Evolutionary conservation across 2,329 filamentous ascomycete genomes (phyloP), one percentile per base, ranked within the genome.

Genomic region (Madurella mycetomatis): DNA sequence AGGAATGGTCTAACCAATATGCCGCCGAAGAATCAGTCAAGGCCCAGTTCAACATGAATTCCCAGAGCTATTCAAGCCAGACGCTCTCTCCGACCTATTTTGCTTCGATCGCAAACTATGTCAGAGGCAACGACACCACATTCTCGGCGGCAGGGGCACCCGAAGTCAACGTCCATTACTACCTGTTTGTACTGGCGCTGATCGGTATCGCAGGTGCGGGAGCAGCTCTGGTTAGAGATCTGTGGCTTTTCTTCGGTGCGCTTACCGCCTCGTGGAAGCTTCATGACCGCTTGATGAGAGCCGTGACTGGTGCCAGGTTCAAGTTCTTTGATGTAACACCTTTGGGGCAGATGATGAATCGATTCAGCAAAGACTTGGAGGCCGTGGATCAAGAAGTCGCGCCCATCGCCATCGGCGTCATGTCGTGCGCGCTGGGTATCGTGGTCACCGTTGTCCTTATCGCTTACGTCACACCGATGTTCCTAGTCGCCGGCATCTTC

Each of bases 261-360:
- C 77, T 97, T 45, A 87, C 86, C 25, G 94, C 94, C 2, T 97
- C 94, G 25, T 86, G 83, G 75, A 86, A 84, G 62, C 84, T 99
- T 17, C 94, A 99, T 69, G 80, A 86, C 61, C 77, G 82, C 37
- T 77, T 99, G 51, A 87, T 99, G 69, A 79, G 82, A 30, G 79
- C 87, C 1, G 84, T 99, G 19, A 87, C 90, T 13, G 85, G 92
- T 62, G 94, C 94, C 31, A 92, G 91, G 68, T 97, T 99, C 78
- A 91, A 89, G 67, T 99, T 99, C 75, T 99, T 99, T 66, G 94
- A 99, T 66, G 88, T 92, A 1, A 99, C 94, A 0, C 94, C 94
- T 2, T 81, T 97, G 0, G 94, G 94, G 12, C 92, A 96, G 71
- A 80, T 99, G 65, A 97, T 97, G 86, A 99, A 99, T 72, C 85